These are phyloP conservation scores for Metschnikowia proteae DNA, from an alignment of 805 yeast species.

Conservation along the genomic window DNA sequence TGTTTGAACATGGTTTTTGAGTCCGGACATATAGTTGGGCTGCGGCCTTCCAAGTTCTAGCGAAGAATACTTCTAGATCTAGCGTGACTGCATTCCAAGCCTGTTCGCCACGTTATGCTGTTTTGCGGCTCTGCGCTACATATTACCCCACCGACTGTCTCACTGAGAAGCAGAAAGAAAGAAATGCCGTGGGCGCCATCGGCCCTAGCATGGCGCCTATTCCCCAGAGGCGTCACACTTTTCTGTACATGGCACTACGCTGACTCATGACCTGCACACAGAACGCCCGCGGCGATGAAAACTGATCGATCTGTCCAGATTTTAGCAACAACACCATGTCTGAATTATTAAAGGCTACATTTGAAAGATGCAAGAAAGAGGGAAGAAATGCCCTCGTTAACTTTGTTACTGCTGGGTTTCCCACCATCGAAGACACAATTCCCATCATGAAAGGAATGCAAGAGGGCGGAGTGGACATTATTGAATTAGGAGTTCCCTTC, in stretches of 20 bases:
- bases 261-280: slow-evolving; percentile 4
- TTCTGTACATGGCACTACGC: slow-evolving; percentile 2
- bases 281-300: neutral
- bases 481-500: slow-evolving; percentile 94
- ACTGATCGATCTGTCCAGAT: neutral
- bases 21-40: no score
- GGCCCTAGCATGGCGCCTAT: neutral
- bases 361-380: slow-evolving; percentile 55
- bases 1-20: no score
- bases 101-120: no score
- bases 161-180: no score
- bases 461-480: slow-evolving; percentile 91
- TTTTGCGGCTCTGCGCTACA: no score
- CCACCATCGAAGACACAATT: slow-evolving; percentile 81
- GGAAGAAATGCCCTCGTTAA: slow-evolving; percentile 86
- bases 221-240: neutral
- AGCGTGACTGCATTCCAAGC: no score
- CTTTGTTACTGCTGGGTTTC: slow-evolving; percentile 92
- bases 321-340: slow-evolving; percentile 37
- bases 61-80: no score
- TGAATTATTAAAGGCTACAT: slow-evolving; percentile 53
- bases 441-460: slow-evolving; percentile 86
- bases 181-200: neutral
- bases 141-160: no score
- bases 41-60: no score